Base-by-base conservation (phyloP, 2,329 filamentous ascomycete species). In the Alternaria arbusti region DNA sequence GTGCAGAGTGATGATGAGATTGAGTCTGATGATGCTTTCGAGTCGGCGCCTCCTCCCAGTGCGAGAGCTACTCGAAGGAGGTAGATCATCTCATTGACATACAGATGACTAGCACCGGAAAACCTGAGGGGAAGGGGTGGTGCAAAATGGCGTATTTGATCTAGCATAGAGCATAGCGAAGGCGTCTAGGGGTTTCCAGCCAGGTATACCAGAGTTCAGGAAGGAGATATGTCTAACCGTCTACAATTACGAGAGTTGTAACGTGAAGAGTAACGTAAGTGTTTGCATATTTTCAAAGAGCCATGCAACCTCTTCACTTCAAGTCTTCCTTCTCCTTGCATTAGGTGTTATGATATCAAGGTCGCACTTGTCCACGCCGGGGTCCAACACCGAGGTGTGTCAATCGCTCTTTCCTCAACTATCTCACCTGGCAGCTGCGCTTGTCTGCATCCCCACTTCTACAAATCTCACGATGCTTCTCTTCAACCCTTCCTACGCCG, bases 1-100 rank as follows among this genome's bases (percentile, higher is more conserved):
- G 22, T 25, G n/a, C 45, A 81, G 78, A 80, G 78, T 51, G 80
- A 82, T 54, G 80, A 82, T 57, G 80, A 81, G 57, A 81, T 82
- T 6, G 79, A 81, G 56, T 80, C 80, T 58, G 77, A 79, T 28
- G 78, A 81, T 60, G 80, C 79, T 17, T 82, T 82, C 55, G 80
- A 82, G 54, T 76, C 80, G 2, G 64, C 71, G 17, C 69, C 77
- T 23, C 69, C 70, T 22, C 50, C 54, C 8, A 63, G 59, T 32
- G 57, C 75, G 22, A 65, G 76, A 17, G 59, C 55, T 40, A 74
- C 70, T 8, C 68, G 77, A 32, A 73, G 73, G 57, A 72, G 74
- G 60, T 78, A 67, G 63, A 10, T 5, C 8, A 22, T 13, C 3
- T 6, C 20, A 12, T 11, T 3, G n/a, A 51, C 7, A 2, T 51